Evolutionary conservation across 192 early-diverging fungal species (phyloP).

Genomic region (Umbelopsis isabellina): DNA sequence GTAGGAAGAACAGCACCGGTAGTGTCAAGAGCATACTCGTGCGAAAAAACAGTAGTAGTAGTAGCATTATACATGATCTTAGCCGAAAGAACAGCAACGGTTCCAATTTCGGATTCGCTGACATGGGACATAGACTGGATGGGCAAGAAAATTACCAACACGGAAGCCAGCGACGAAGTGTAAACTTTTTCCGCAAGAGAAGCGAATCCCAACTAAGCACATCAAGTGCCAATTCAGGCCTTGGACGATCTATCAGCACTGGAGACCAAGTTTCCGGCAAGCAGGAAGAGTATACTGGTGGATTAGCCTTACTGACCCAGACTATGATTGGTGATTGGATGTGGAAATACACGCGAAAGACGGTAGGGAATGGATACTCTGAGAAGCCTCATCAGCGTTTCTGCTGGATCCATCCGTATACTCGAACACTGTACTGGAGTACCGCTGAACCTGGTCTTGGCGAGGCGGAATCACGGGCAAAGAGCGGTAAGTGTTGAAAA

Average conservation of each 20-base stretch:
- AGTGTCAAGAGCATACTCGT: too few relatives aligned
- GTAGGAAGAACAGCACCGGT: background rate
- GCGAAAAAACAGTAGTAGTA: too few relatives aligned
- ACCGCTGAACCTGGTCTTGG: constrained; percentile 59
- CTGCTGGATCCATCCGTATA: constrained; percentile 87
- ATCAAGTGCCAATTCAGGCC: background rate
- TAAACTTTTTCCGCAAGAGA: background rate
- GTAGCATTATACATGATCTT: too few relatives aligned
- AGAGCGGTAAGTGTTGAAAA: constrained; percentile 46
- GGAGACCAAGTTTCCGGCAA: background rate
- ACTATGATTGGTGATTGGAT: constrained; percentile 84
- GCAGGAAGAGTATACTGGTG: background rate
- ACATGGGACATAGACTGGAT: background rate
- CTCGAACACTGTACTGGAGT: constrained; percentile 78
- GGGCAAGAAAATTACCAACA: background rate
- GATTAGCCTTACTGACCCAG: constrained; percentile 61
- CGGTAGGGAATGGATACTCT: constrained; percentile 47
- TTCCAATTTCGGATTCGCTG: background rate
- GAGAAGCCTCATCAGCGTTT: constrained; percentile 71
- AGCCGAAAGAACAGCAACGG: background rate
- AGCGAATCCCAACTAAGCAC: background rate
- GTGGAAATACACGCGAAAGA: constrained; percentile 70
- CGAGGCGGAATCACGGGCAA: constrained; percentile 41
- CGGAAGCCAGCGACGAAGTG: background rate
- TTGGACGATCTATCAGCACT: background rate